Evolutionary conservation across 257 asterid species (phyloP).

Genomic region (Solanum bulbocastanum): DNA sequence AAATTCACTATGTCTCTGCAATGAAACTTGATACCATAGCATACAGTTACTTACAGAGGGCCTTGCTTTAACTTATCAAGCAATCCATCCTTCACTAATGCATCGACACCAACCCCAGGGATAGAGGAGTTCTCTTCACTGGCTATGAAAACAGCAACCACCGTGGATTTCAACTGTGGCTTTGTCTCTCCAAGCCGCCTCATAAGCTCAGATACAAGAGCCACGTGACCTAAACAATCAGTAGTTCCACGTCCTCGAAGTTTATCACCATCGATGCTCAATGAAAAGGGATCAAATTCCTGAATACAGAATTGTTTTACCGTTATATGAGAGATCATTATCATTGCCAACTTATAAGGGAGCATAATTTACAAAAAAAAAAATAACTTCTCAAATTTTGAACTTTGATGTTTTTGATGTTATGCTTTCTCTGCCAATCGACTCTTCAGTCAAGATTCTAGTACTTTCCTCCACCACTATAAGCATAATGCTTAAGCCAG

Average conservation of each 20-base stretch:
- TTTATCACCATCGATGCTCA: conserved; percentile 85
- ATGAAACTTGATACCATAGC: background rate
- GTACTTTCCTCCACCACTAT: background rate
- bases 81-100: conserved; percentile 77
- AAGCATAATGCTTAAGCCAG: background rate
- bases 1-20: background rate
- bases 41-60: conserved; percentile 54
- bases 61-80: conserved; percentile 77
- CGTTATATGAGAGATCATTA: background rate
- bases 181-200: conserved; percentile 67
- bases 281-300: conserved; percentile 90
- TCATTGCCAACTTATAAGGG: background rate
- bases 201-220: conserved; percentile 90
- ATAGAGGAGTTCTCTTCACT: conserved; percentile 97
- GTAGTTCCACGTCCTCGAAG: conserved; percentile 97
- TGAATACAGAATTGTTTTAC: conserved; percentile 15
- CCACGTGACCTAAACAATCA: conserved; percentile 95
- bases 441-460: background rate
- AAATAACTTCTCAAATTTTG: background rate
- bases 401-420: background rate
- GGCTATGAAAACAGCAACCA: conserved; percentile 94
- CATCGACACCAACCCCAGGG: conserved; percentile 95
- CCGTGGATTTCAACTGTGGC: conserved; percentile 68
- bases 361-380: background rate
- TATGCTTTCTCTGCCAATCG: background rate